A percentile compares a stretch with the other conserved stretches of the same genome.
These are phyloP conservation scores for Trichosporon faecale DNA, from an alignment of 1,284 basidiomycete genomes.

Conservation along the genomic window DNA sequence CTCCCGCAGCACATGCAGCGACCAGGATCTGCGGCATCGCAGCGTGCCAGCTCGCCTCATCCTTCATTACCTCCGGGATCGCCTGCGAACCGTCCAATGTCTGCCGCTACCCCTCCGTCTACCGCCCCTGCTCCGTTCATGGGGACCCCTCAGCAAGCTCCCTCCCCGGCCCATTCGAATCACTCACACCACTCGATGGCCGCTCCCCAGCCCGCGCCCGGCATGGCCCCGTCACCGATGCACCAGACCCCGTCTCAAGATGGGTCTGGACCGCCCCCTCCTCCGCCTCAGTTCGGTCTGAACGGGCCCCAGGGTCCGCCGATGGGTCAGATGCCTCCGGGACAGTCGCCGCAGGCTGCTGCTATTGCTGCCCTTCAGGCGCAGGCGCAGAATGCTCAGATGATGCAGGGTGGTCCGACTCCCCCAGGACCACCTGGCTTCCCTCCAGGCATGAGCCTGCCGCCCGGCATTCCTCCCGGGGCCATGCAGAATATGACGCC, in stretches of 20 bases:
- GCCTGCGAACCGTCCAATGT: constrained; percentile 14
- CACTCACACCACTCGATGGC: constrained; percentile 31
- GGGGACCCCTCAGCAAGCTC: constrained; percentile 26
- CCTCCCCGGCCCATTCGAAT: constrained; percentile 37
- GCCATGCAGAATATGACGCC: constrained; percentile 27
- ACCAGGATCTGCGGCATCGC: constrained; percentile 42
- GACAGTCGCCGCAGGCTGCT: constrained; percentile 21
- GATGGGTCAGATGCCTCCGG: constrained; percentile 10
- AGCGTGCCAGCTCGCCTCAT: constrained; percentile 38
- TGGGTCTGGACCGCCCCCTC: neutral
- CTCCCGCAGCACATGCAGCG: constrained; percentile 48
- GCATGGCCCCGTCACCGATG: constrained; percentile 16
- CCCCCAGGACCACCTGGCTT: constrained; percentile 10
- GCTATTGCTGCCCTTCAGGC: constrained; percentile 30
- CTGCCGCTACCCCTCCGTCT: constrained; percentile 17
- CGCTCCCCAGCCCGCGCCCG: constrained; percentile 7
- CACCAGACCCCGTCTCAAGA: constrained; percentile 20
- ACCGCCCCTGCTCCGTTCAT: constrained; percentile 15
- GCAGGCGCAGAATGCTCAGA: constrained; percentile 27
- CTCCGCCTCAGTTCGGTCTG: constrained; percentile 12
- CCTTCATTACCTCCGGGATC: constrained; percentile 25
- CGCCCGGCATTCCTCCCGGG: constrained; percentile 14
- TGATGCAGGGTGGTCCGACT: constrained; percentile 12
- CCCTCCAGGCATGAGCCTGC: constrained; percentile 5
- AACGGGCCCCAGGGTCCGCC: constrained; percentile 19